Evolutionary conservation across 805 yeast species (phyloP).

Genomic region (Wickerhamiella shivajii): DNA sequence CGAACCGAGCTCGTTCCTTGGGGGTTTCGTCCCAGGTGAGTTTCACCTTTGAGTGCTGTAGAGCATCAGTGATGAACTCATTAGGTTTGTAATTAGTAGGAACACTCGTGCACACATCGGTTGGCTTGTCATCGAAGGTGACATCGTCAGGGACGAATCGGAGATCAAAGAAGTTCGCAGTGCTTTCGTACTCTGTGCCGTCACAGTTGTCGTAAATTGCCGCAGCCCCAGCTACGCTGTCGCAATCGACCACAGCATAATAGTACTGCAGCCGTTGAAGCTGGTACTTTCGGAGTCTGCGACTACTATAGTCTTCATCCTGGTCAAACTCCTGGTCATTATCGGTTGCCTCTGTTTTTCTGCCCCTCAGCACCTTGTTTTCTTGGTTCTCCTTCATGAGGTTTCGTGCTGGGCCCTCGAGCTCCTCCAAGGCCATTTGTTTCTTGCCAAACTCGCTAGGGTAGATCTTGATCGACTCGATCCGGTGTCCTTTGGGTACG

Average conservation of each 20-base stretch:
- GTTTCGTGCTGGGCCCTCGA: conserved; percentile 86
- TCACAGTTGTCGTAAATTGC: conserved; percentile 76
- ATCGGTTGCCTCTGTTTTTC: conserved; percentile 61
- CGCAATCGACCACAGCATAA: conserved; percentile 83
- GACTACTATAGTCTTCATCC: conserved; percentile 76
- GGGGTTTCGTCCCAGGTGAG: conserved; percentile 99
- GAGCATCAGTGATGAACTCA: conserved; percentile 77
- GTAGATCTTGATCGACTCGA: conserved; percentile 53
- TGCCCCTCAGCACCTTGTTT: conserved; percentile 14
- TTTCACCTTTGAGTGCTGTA: conserved; percentile 91
- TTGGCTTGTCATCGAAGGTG: conserved; percentile 66
- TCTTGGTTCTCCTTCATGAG: conserved; percentile 36
- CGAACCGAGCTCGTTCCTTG: conserved; percentile 60
- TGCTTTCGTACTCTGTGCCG: conserved; percentile 89
- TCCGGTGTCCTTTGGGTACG: conserved; percentile 59
- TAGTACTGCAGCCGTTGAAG: conserved; percentile 83
- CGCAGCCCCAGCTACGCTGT: conserved; percentile 53
- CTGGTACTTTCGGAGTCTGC: conserved; percentile 76
- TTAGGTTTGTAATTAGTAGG: conserved; percentile 72
- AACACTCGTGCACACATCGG: conserved; percentile 55
- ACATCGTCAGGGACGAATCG: conserved; percentile 88
- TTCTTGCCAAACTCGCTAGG: conserved; percentile 92
- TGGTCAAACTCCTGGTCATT: conserved; percentile 60
- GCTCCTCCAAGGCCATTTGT: conserved; percentile 76
- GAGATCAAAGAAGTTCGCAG: conserved; percentile 86